These are phyloP conservation scores for Calonectria leucothoes DNA, from an alignment of 2,329 filamentous ascomycete genomes.

Conservation along the genomic window DNA sequence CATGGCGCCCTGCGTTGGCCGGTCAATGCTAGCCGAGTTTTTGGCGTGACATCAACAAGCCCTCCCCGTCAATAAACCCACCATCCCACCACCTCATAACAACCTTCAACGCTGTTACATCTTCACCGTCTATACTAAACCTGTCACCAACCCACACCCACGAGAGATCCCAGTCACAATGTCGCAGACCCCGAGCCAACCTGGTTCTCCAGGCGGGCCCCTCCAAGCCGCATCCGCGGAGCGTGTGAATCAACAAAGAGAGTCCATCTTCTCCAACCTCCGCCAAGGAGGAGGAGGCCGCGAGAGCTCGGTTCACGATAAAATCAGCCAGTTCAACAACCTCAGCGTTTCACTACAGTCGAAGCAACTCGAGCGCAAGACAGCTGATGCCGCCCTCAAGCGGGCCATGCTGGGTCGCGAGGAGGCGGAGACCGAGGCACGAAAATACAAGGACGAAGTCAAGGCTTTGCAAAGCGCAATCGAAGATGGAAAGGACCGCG, in stretches of 20 bases:
- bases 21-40: conserved; percentile 11
- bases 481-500: conserved; percentile 74
- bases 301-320: conserved; percentile 73
- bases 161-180: conserved; percentile 24
- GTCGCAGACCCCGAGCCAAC: conserved; percentile 56
- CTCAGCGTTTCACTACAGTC: conserved; percentile 71
- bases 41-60: conserved; percentile 37
- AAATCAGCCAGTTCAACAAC: conserved; percentile 79
- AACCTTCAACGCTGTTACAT: conserved; percentile 28
- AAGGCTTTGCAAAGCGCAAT: conserved; percentile 66
- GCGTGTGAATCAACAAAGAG: conserved; percentile 66
- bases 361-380: conserved; percentile 72
- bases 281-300: conserved; percentile 55
- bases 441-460: conserved; percentile 71
- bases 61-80: conserved; percentile 4
- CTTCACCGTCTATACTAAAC: conserved; percentile 10
- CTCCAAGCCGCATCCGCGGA: conserved; percentile 73
- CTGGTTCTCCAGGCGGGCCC: conserved; percentile 67
- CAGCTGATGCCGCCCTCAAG: conserved; percentile 73
- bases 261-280: conserved; percentile 50
- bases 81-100: conserved; percentile 26
- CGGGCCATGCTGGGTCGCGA: conserved; percentile 76
- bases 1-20: not conserved
- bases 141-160: not conserved
- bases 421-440: conserved; percentile 77